These are phyloP conservation scores for Suillus clintonianus DNA, from an alignment of 768 basidiomycete genomes.

Conservation along the genomic window DNA sequence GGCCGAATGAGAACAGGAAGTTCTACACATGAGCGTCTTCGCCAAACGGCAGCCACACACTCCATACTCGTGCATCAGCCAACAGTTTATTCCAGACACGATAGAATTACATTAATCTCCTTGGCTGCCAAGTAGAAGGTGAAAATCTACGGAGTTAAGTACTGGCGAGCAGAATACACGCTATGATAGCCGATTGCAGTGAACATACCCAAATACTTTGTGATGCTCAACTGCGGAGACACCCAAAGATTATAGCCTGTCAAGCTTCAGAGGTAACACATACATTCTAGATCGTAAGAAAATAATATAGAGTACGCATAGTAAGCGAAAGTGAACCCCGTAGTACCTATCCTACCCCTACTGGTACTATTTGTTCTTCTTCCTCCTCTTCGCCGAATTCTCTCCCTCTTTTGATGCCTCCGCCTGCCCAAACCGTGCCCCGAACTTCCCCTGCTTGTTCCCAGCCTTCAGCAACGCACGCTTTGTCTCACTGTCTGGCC, in stretches of 20 bases:
- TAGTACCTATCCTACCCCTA: background rate
- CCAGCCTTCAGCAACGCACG: conserved; percentile 54
- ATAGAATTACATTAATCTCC: background rate
- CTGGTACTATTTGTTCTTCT: background rate
- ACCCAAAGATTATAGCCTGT: background rate
- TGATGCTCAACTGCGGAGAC: background rate
- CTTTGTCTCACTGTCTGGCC: conserved; percentile 75
- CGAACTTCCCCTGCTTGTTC: conserved; percentile 54
- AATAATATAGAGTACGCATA: background rate
- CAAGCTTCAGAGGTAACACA: background rate
- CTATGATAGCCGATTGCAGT: background rate
- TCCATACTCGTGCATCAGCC: background rate
- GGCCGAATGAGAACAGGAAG: conserved; percentile 87
- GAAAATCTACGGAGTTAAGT: background rate
- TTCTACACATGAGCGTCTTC: conserved; percentile 63
- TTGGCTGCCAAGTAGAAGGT: background rate
- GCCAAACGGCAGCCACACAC: background rate
- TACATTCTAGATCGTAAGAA: background rate
- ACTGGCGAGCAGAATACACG: background rate
- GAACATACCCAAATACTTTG: background rate
- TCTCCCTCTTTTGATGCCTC: conserved; percentile 9
- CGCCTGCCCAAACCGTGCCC: background rate
- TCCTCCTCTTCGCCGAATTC: conserved; percentile 18
- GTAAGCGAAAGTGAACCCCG: background rate
- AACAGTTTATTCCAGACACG: background rate